Percentiles rank a stretch among this genome's conserved stretches.
phyloP scores from a whole-genome alignment of 179 eudicot genomes.

The Amaranthus tricolor region DNA sequence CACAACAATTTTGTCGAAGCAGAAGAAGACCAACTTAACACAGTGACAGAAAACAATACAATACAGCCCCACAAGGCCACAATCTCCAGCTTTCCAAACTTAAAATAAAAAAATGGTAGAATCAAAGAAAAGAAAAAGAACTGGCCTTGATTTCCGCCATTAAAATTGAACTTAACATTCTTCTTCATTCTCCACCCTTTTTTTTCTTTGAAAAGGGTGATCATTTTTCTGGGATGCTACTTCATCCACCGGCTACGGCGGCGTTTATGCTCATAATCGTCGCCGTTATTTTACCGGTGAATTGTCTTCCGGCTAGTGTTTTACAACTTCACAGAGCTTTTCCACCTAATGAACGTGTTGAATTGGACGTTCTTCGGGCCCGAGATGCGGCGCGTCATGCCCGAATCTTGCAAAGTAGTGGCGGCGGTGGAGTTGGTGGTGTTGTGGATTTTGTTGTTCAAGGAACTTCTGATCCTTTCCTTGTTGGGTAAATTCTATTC shows the following conservation, averaged over 20 bases:
- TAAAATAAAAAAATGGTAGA: not conserved
- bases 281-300: constrained; percentile 17
- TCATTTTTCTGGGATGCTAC: constrained; percentile 21
- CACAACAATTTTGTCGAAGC: constrained; percentile 2
- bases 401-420: constrained; percentile 51
- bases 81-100: not conserved
- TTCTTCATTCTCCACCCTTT: not conserved
- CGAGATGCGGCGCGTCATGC: constrained; percentile 66
- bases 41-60: not conserved
- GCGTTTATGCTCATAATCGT: constrained; percentile 13
- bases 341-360: constrained; percentile 57
- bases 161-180: not conserved
- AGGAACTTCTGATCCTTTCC: constrained; percentile 81
- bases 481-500: constrained; percentile 59
- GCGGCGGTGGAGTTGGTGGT: constrained; percentile 35
- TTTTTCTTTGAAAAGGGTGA: not conserved
- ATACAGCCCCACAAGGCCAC: constrained; percentile 11
- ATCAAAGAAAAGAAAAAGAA: constrained; percentile 6
- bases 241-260: constrained; percentile 20
- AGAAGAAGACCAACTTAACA: not conserved
- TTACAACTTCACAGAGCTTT: constrained; percentile 66
- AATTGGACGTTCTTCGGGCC: constrained; percentile 52
- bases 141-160: constrained; percentile 31
- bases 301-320: constrained; percentile 42
- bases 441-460: constrained; percentile 79